Conservation (phyloP, 257 asterid species). For the Rubia yunnanensis region DNA sequence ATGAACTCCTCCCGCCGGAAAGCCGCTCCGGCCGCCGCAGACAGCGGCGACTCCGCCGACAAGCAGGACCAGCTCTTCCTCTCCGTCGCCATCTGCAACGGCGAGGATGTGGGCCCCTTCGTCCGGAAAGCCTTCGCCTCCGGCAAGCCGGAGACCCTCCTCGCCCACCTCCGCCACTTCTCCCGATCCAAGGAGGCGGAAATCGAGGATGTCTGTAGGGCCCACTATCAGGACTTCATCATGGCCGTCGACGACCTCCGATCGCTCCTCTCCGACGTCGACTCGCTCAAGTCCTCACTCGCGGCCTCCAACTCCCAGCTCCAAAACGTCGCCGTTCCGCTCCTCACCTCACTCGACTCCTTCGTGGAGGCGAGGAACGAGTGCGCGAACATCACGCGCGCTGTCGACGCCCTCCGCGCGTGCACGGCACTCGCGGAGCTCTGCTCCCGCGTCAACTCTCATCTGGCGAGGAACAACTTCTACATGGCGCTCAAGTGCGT, state of each 20-base stretch:
- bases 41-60: slow-evolving; percentile 68
- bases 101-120: slow-evolving; percentile 82
- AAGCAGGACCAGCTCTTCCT: slow-evolving; percentile 88
- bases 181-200: slow-evolving; percentile 78
- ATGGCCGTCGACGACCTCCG: slow-evolving; percentile 95
- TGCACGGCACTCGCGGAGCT: slow-evolving; percentile 61
- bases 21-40: slow-evolving; percentile 54
- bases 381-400: slow-evolving; percentile 56
- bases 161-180: slow-evolving; percentile 70
- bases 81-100: slow-evolving; percentile 83
- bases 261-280: slow-evolving; percentile 88
- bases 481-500: slow-evolving; percentile 85
- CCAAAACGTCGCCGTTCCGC: slow-evolving; percentile 80
- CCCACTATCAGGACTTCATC: slow-evolving; percentile 96
- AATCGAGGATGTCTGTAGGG: slow-evolving; percentile 92
- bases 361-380: slow-evolving; percentile 68
- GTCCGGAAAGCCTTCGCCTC: slow-evolving; percentile 77
- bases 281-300: slow-evolving; percentile 75
- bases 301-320: slow-evolving; percentile 61
- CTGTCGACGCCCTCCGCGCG: slow-evolving; percentile 53
- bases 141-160: slow-evolving; percentile 81
- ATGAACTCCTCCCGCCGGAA: slow-evolving; percentile 83
- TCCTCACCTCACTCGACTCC: slow-evolving; percentile 61
- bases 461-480: slow-evolving; percentile 50
- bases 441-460: slow-evolving; percentile 61